Percentiles rank a stretch among this genome's conserved stretches.
Evolutionary conservation across 768 basidiomycete genomes (phyloP).

Genomic region (Tephrocybe sp.): DNA sequence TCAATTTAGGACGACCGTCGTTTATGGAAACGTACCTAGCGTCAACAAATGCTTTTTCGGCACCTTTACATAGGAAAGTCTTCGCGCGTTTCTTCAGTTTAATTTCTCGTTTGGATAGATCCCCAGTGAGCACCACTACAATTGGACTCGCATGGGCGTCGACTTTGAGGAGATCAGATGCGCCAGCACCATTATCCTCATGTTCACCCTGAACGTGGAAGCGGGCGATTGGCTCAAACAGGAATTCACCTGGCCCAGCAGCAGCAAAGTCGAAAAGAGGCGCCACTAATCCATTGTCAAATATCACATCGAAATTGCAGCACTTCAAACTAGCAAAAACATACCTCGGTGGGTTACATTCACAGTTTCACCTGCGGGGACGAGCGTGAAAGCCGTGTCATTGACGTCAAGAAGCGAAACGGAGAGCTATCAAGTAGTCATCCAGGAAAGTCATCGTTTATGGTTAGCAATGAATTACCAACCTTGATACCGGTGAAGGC

Average conservation of each 20-base stretch:
- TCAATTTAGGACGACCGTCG: not conserved
- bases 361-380: conserved; percentile 38
- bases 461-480: not conserved
- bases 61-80: conserved; percentile 35
- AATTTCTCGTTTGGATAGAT: conserved; percentile 32
- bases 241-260: conserved; percentile 37
- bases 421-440: conserved; percentile 25
- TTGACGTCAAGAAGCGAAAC: conserved; percentile 35
- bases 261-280: conserved; percentile 41
- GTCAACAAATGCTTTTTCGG: conserved; percentile 36
- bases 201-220: conserved; percentile 32
- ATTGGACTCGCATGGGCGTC: conserved; percentile 25
- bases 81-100: conserved; percentile 35
- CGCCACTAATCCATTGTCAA: conserved; percentile 37
- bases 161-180: conserved; percentile 22
- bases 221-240: conserved; percentile 35
- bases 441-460: not conserved
- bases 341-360: conserved; percentile 37
- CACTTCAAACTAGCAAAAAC: not conserved
- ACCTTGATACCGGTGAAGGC: conserved; percentile 45
- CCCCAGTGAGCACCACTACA: conserved; percentile 33
- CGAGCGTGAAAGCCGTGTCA: conserved; percentile 36
- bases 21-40: conserved; percentile 25
- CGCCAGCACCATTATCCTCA: conserved; percentile 15
- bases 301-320: too few species aligned